These are phyloP conservation scores for Malus hybrid DNA, from an alignment of 331 rosid genomes.

Conservation along the genomic window DNA sequence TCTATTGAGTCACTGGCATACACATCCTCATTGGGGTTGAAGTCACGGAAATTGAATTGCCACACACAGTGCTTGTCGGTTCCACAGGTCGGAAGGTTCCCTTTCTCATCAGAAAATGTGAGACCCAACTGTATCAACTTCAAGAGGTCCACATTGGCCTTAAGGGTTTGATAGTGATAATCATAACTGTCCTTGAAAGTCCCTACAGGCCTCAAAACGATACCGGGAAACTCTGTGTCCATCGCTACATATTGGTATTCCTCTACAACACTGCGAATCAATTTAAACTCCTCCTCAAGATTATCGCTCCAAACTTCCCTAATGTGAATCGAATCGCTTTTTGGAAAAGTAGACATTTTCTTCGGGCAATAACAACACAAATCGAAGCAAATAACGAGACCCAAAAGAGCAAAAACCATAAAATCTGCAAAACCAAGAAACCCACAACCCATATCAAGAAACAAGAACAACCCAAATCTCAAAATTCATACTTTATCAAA, in stretches of 20 bases:
- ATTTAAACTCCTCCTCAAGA: slow-evolving; percentile 28
- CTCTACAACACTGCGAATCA: slow-evolving; percentile 31
- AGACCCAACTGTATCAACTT: slow-evolving; percentile 49
- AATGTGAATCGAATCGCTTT: slow-evolving; percentile 22
- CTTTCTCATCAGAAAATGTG: slow-evolving; percentile 37
- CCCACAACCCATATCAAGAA: neutral
- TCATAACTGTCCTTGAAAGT: slow-evolving; percentile 7
- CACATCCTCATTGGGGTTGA: slow-evolving; percentile 24
- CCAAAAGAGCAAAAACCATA: slow-evolving; percentile 8
- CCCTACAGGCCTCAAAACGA: slow-evolving; percentile 17
- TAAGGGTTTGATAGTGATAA: slow-evolving; percentile 27
- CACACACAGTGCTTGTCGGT: slow-evolving; percentile 37
- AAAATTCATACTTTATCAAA: neutral
- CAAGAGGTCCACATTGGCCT: slow-evolving; percentile 38
- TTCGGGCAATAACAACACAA: neutral
- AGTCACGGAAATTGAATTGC: slow-evolving; percentile 52
- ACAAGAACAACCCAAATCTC: neutral
- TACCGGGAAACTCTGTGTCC: slow-evolving; percentile 27
- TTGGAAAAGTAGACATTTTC: slow-evolving; percentile 17
- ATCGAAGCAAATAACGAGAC: neutral
- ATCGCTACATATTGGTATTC: slow-evolving; percentile 21
- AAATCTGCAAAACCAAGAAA: slow-evolving; percentile 9
- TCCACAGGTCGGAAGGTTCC: slow-evolving; percentile 43
- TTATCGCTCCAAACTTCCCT: slow-evolving; percentile 47
- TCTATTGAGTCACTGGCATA: slow-evolving; percentile 31